Base-by-base conservation (phyloP, 306 rosid genomes). In the Acacia confusa region DNA sequence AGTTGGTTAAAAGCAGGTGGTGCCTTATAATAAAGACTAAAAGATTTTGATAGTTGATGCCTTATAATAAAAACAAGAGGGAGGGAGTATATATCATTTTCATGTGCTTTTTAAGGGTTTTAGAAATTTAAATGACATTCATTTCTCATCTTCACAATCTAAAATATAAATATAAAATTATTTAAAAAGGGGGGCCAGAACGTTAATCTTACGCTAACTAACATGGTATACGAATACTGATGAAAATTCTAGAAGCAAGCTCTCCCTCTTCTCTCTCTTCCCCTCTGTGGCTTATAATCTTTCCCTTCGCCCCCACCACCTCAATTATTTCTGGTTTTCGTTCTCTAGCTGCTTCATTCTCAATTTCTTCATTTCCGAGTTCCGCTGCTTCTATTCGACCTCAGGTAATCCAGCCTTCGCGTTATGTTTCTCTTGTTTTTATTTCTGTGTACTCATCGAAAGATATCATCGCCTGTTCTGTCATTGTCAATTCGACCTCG, bases 211-310 rank as follows among this genome's bases (percentile, higher is more conserved):
- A 87, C 85, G 91, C 88, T 67, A 87, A 12, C 77, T 44, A 82
- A 80, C 72, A 72, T 61, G 44, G 82, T 71, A 72, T 78, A 57
- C 32, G 80, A 63, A 45, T 34, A 55, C 45, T 22, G 90, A 85
- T 19, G 92, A 85, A 88, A 84, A 58, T 87, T 88, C 89, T 83
- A 84, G 90, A 85, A 87, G 20, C 84, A 55, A 82, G 47, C 77
- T 4, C 34, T 74, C 10, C 36, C 41, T 57, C 66, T 3, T 25
- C 20, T 47, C 75, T 74, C 78, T 64, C 32, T 40, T 70, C 36
- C 52, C 66, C 76, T 64, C 3, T 40, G 32, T 69, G 67, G 20
- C 20, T 41, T 70, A 65, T 27, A 80, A 69, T 85, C 68, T 57
- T 41, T 17, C 65, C 60, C 58, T 58, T 65, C 70, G 30, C 34